Conservation (phyloP, 495 filamentous ascomycete species). For the Penicillium silybi region DNA sequence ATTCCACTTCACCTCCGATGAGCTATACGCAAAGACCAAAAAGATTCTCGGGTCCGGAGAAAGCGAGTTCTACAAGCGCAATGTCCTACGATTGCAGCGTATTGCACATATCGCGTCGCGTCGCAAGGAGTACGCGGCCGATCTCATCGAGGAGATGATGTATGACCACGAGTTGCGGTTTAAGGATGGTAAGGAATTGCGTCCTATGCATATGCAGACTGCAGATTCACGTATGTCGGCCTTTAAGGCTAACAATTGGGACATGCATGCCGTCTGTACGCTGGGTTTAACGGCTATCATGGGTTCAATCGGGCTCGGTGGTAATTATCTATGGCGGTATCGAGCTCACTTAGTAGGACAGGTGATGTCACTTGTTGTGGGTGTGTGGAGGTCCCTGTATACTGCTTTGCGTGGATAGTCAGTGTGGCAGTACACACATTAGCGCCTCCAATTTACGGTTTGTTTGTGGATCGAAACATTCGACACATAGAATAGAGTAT, state of each 20-base stretch:
- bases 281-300: constrained; percentile 7
- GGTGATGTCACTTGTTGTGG: neutral
- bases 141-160: constrained; percentile 37
- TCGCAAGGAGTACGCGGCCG: constrained; percentile 32
- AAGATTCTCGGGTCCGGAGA: neutral
- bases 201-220: constrained; percentile 39
- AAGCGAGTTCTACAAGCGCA: constrained; percentile 13
- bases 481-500: neutral
- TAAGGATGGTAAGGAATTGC: neutral
- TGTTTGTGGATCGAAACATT: no score
- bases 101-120: constrained; percentile 31
- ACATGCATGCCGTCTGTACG: constrained; percentile 10
- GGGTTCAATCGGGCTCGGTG: neutral
- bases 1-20: constrained; percentile 25
- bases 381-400: neutral
- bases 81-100: constrained; percentile 27
- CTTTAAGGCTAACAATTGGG: constrained; percentile 34
- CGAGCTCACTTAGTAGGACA: neutral
- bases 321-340: neutral
- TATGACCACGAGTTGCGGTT: constrained; percentile 18
- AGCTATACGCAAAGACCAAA: constrained; percentile 21
- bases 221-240: constrained; percentile 36
- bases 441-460: no score
- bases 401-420: neutral
- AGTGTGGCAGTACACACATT: neutral